Conservation (phyloP, 139 green algal genomes). For the Tetratostichococcus sp. region DNA sequence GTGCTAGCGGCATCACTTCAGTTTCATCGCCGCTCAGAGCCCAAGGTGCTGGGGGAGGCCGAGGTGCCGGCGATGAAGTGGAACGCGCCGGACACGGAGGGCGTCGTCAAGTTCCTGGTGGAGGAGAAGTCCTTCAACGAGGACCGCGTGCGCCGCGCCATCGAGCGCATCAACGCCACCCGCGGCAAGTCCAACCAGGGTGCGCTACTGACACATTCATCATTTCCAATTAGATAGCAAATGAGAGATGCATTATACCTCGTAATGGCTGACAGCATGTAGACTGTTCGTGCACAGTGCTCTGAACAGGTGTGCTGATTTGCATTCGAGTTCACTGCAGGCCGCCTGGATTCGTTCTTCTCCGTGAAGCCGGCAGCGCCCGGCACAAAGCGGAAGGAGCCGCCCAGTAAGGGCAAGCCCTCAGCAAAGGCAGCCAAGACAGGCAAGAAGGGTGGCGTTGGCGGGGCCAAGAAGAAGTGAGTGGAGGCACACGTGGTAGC, state of each 20-base stretch:
- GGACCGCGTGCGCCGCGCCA: slow-evolving; percentile 70
- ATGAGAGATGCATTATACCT: too few species aligned
- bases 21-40: too few species aligned
- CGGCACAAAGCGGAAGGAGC: slow-evolving; percentile 44
- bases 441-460: slow-evolving; percentile 26
- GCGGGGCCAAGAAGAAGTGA: slow-evolving; percentile 20
- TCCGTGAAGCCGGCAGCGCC: slow-evolving; percentile 33
- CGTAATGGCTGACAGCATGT: too few species aligned
- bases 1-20: too few species aligned
- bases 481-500: neutral
- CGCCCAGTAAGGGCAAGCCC: slow-evolving; percentile 3
- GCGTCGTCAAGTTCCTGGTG: slow-evolving; percentile 87
- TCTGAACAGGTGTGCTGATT: neutral
- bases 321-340: slow-evolving; percentile 14
- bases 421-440: slow-evolving; percentile 25
- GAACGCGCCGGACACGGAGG: slow-evolving; percentile 84
- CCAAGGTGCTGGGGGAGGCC: slow-evolving; percentile 40
- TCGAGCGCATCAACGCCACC: slow-evolving; percentile 58
- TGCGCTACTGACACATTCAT: neutral
- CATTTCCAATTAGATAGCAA: too few species aligned
- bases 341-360: slow-evolving; percentile 86
- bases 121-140: slow-evolving; percentile 92
- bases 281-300: neutral
- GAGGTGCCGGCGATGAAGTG: slow-evolving; percentile 77
- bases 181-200: slow-evolving; percentile 68